phyloP scores from a whole-genome alignment of 192 early-diverging fungal genomes.

The Mortierella alpina region DNA sequence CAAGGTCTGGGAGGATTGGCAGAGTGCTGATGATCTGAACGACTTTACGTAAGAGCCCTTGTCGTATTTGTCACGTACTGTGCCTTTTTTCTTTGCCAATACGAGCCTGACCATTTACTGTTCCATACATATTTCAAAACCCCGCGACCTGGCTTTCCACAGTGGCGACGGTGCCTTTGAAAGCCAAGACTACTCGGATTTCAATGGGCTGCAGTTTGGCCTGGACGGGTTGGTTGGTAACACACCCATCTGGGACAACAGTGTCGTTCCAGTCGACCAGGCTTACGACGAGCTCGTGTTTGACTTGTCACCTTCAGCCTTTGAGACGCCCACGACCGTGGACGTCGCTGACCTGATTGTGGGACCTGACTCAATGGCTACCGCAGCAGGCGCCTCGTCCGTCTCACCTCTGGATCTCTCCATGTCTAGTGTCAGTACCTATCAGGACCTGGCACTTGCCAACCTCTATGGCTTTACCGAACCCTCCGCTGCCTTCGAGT shows the following conservation, averaged over 20 bases:
- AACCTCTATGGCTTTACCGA: constrained; percentile 42
- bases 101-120: not conserved
- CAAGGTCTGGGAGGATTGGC: constrained; percentile 54
- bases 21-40: constrained; percentile 30
- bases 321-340: constrained; percentile 35
- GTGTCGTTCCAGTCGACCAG: constrained; percentile 24
- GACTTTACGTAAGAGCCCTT: constrained; percentile 36
- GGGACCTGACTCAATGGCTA: constrained; percentile 28
- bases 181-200: constrained; percentile 30
- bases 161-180: constrained; percentile 20
- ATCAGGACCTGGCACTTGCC: constrained; percentile 35
- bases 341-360: constrained; percentile 49
- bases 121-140: not conserved
- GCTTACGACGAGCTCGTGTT: constrained; percentile 51
- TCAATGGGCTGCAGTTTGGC: constrained; percentile 12
- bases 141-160: not conserved
- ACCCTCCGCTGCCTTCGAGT: not conserved
- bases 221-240: constrained; percentile 34
- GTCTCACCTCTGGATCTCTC: constrained; percentile 34
- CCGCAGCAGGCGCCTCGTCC: not conserved
- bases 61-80: not conserved
- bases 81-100: not conserved
- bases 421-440: constrained; percentile 15
- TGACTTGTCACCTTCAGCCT: constrained; percentile 31
- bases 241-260: constrained; percentile 32